phyloP scores from a whole-genome alignment of 108 stramenopile genomes.

The Discostella stelligeroides region DNA sequence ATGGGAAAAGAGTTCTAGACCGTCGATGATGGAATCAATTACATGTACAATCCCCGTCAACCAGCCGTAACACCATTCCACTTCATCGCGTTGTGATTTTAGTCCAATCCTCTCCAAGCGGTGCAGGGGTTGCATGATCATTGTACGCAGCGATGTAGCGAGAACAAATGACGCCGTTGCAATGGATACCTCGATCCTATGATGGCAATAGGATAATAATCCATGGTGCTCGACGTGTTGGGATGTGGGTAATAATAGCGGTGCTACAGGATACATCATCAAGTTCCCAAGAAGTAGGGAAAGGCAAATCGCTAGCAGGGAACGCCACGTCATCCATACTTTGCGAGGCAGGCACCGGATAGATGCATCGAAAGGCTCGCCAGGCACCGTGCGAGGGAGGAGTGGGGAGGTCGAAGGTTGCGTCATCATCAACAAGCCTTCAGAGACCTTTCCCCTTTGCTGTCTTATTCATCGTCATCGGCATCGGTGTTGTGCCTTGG shows the following conservation, averaged over 20 bases:
- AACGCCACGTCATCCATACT: background rate
- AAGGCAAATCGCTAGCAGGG: no score
- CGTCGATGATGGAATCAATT: slow-evolving; percentile 17
- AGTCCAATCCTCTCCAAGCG: slow-evolving; percentile 1
- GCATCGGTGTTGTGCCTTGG: no score
- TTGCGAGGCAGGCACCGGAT: no score
- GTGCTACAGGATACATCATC: background rate
- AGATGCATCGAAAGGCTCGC: no score
- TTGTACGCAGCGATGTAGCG: slow-evolving; percentile 27
- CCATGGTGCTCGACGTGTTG: background rate
- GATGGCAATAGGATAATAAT: background rate
- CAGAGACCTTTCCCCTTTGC: no score
- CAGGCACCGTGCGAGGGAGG: no score
- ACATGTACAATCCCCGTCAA: background rate
- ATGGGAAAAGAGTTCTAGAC: slow-evolving; percentile 18
- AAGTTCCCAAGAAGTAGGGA: no score
- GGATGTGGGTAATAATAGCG: background rate
- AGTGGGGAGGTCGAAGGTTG: no score
- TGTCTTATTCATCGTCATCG: no score
- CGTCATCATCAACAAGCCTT: no score
- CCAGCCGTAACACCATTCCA: background rate
- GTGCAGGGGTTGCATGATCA: slow-evolving; percentile 11
- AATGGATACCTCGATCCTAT: background rate
- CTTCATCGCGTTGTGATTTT: no score
- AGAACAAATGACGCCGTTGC: slow-evolving; percentile 22